phyloP scores from a whole-genome alignment of 192 early-diverging fungal species.

The Cetraspora pellucida region DNA sequence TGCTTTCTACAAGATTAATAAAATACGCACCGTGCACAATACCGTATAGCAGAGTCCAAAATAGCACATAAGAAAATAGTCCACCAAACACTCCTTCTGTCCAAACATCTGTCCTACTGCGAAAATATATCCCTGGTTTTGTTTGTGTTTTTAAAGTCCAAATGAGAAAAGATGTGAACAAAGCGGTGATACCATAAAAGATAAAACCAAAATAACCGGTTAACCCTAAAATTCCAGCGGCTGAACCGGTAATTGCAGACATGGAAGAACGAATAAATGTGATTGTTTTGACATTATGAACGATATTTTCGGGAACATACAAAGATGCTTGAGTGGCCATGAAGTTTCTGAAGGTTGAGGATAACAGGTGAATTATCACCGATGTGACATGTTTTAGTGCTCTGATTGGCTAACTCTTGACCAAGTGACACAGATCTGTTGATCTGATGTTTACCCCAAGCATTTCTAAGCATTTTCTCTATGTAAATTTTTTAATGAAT shows the following conservation, averaged over 20 bases:
- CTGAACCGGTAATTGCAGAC: conserved; percentile 75
- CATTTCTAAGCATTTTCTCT: too few relatives aligned
- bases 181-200: conserved; percentile 75
- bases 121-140: conserved; percentile 63
- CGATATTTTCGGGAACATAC: conserved; percentile 55
- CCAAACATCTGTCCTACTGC: conserved; percentile 49
- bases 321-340: conserved; percentile 27
- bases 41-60: conserved; percentile 79
- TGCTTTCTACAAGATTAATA: background rate
- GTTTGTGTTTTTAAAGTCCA: conserved; percentile 61
- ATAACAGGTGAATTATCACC: background rate
- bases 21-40: conserved; percentile 60
- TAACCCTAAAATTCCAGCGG: conserved; percentile 88
- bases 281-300: conserved; percentile 63
- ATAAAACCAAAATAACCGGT: conserved; percentile 82
- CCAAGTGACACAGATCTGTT: too few relatives aligned
- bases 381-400: too few relatives aligned
- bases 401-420: too few relatives aligned
- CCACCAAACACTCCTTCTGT: conserved; percentile 62
- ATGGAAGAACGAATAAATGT: conserved; percentile 69
- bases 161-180: conserved; percentile 62
- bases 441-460: too few relatives aligned
- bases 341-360: background rate
- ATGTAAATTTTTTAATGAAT: conserved; percentile 4
- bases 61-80: conserved; percentile 70